A percentile compares a stretch with the other conserved stretches of the same genome.
phyloP scores from a whole-genome alignment of 2,329 filamentous ascomycete species.

The Trichoderma oligosporum region DNA sequence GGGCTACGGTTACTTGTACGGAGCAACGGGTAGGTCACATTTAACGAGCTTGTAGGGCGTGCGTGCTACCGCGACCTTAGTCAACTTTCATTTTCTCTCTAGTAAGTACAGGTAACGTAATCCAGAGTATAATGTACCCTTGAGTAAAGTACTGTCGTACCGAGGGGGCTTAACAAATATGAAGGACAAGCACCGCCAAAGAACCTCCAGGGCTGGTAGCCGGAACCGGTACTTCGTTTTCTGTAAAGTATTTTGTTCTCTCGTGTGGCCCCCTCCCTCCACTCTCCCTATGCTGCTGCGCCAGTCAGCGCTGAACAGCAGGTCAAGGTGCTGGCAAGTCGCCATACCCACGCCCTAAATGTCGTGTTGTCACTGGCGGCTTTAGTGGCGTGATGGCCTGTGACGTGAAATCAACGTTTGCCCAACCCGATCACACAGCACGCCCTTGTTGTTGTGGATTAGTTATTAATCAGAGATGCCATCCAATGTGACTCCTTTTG shows the following conservation, averaged over 20 bases:
- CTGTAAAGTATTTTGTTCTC: neutral
- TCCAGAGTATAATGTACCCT: neutral
- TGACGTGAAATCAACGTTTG: too few species aligned
- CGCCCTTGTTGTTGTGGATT: neutral
- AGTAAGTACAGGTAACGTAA: neutral
- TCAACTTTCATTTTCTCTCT: too few species aligned
- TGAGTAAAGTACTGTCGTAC: neutral
- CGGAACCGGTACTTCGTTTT: neutral
- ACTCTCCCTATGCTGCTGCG: neutral
- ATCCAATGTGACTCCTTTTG: too few species aligned
- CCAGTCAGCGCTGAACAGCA: neutral
- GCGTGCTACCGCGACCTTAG: too few species aligned
- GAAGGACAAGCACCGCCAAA: rapidly evolving
- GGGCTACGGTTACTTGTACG: too few species aligned
- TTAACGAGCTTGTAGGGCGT: too few species aligned
- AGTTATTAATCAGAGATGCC: neutral
- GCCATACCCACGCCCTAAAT: constrained; percentile 11
- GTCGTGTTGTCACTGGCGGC: constrained; percentile 17
- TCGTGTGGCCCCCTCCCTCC: neutral
- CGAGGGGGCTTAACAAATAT: too few species aligned
- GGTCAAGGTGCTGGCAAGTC: constrained; percentile 1
- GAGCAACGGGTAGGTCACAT: too few species aligned
- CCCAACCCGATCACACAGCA: neutral
- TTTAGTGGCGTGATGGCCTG: constrained; percentile 19
- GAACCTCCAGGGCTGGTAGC: neutral